These are phyloP conservation scores for Helminthosporium solani DNA, from an alignment of 2,329 filamentous ascomycete species.

Conservation along the genomic window DNA sequence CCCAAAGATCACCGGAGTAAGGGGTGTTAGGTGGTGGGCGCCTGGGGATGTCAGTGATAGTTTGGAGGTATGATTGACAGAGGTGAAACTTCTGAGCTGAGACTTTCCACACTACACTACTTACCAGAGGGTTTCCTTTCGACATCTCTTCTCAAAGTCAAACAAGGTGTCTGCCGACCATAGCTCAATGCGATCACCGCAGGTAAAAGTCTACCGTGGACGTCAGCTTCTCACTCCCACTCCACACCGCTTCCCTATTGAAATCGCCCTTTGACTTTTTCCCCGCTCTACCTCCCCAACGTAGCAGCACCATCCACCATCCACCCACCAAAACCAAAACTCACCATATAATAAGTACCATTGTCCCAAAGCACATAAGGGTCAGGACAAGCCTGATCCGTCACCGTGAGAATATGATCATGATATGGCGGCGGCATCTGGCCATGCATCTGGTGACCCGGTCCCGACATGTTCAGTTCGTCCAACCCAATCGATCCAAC, in stretches of 20 bases:
- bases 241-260: background rate
- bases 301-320: no score
- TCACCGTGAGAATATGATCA: constrained; percentile 46
- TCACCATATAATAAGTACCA: constrained; percentile 47
- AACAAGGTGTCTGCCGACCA: constrained; percentile 46
- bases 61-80: background rate
- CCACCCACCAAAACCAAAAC: background rate
- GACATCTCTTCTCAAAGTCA: constrained; percentile 41
- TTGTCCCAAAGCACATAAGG: constrained; percentile 48
- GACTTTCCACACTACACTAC: background rate
- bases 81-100: background rate
- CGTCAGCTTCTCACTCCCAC: background rate
- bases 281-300: no score
- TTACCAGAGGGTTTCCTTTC: constrained; percentile 45
- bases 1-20: constrained; percentile 54
- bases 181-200: constrained; percentile 47
- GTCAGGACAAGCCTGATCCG: constrained; percentile 45
- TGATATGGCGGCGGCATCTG: constrained; percentile 32
- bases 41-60: constrained; percentile 17
- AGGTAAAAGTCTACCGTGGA: constrained; percentile 43
- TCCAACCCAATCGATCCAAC: background rate
- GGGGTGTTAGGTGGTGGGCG: constrained; percentile 45
- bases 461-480: background rate
- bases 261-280: background rate
- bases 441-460: constrained; percentile 19